Evolutionary conservation across 2,329 filamentous ascomycete genomes (phyloP).

Genomic region (Neoascochyta sp.): DNA sequence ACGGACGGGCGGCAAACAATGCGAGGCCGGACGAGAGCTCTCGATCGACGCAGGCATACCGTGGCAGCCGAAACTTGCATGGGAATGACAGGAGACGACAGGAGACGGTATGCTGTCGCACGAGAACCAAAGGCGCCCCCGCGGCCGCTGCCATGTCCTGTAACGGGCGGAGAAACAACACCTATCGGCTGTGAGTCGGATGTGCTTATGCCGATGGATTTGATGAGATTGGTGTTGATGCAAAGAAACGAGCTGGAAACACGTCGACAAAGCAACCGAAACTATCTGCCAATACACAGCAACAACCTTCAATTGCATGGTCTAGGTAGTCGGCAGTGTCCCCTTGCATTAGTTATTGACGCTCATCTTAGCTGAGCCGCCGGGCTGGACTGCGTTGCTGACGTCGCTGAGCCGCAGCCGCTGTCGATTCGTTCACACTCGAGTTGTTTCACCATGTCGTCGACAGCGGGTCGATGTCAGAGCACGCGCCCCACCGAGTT

Average conservation of each 20-base stretch:
- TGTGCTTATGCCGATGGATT: too few species aligned
- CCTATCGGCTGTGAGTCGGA: too few species aligned
- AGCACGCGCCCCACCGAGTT: constrained; percentile 3
- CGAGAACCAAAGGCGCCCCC: background rate
- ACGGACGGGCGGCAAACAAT: constrained; percentile 6
- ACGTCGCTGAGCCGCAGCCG: constrained; percentile 1
- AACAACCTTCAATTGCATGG: background rate
- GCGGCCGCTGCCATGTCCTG: background rate
- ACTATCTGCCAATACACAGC: background rate
- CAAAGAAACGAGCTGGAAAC: too few species aligned
- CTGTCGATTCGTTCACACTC: constrained; percentile 3
- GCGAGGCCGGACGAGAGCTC: constrained; percentile 5
- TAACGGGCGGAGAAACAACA: too few species aligned
- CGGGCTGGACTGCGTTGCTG: constrained; percentile 3
- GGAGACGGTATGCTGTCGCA: constrained; percentile 2
- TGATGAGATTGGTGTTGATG: too few species aligned
- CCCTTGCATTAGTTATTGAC: background rate
- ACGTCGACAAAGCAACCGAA: background rate
- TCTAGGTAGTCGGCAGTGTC: background rate
- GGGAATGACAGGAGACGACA: constrained; percentile 8
- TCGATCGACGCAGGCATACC: constrained; percentile 20
- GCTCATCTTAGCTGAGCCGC: constrained; percentile 1
- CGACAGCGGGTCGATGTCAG: constrained; percentile 3
- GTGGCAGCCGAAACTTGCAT: constrained; percentile 10
- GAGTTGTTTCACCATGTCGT: constrained; percentile 5